phyloP scores from a whole-genome alignment of 2,329 filamentous ascomycete genomes.

The Chaetomiaceae sp. region DNA sequence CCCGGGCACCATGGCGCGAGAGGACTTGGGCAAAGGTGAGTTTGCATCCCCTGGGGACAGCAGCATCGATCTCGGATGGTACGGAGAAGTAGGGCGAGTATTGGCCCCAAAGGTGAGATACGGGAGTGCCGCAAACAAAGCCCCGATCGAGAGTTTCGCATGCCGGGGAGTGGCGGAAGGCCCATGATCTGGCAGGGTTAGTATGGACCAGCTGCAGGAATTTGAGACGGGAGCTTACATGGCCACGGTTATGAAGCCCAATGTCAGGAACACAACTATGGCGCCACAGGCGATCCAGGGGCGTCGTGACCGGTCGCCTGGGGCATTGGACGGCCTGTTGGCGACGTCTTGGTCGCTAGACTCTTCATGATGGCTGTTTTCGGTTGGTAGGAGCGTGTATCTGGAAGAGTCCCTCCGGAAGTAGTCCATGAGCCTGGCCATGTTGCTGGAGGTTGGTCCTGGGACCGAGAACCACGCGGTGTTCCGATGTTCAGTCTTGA shows the following conservation, averaged over 20 bases:
- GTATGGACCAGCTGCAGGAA: background rate
- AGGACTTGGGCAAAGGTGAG: constrained; percentile 78
- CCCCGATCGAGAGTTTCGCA: constrained; percentile 54
- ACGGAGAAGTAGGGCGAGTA: constrained; percentile 83
- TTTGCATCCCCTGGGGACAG: constrained; percentile 62
- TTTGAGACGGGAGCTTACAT: constrained; percentile 21
- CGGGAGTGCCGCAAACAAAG: constrained; percentile 58
- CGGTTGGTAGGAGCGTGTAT: constrained; percentile 8
- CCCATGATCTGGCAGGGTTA: constrained; percentile 10
- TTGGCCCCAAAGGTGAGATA: constrained; percentile 74
- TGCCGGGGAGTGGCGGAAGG: constrained; percentile 27
- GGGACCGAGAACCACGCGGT: too few relatives aligned
- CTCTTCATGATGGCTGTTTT: too few relatives aligned
- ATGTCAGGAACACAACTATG: constrained; percentile 6
- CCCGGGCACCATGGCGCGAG: constrained; percentile 79
- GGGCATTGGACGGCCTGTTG: background rate
- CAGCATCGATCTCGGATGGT: constrained; percentile 57
- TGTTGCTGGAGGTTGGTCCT: too few relatives aligned
- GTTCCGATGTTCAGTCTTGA: too few relatives aligned
- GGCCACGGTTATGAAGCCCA: constrained; percentile 17
- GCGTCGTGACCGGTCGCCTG: constrained; percentile 1
- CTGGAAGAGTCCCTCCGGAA: constrained; percentile 1
- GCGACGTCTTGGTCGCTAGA: background rate
- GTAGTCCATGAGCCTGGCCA: background rate
- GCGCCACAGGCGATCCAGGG: constrained; percentile 2